phyloP scores from a whole-genome alignment of 768 basidiomycete species.

The Rossbeevera mucosa region DNA sequence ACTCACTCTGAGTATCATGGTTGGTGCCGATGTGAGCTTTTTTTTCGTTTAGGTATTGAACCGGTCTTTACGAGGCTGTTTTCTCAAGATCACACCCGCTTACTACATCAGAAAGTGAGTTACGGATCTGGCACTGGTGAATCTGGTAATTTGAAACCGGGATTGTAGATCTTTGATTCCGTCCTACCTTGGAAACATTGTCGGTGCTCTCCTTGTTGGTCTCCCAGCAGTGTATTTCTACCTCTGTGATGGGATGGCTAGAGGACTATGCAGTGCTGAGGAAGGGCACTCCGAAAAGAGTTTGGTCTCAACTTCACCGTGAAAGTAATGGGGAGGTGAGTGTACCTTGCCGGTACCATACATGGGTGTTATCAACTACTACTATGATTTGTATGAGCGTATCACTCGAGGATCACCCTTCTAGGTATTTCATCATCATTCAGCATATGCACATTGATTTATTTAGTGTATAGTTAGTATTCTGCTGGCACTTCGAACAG shows the following conservation, averaged over 20 bases:
- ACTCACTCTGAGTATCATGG: constrained; percentile 65
- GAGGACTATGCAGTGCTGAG: constrained; percentile 39
- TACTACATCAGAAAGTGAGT: constrained; percentile 65
- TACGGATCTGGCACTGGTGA: background rate
- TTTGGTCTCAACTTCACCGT: constrained; percentile 4
- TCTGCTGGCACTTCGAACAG: too few relatives aligned
- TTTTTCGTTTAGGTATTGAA: background rate
- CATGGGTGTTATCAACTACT: too few relatives aligned
- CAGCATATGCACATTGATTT: too few relatives aligned
- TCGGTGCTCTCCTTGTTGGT: constrained; percentile 61
- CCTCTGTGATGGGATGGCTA: constrained; percentile 45
- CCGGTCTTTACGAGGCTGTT: background rate
- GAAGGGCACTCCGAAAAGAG: constrained; percentile 22
- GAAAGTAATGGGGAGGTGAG: background rate
- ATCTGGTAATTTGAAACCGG: background rate
- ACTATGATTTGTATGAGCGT: too few relatives aligned
- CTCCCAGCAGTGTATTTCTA: constrained; percentile 64
- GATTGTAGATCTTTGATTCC: constrained; percentile 56
- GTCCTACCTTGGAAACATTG: constrained; percentile 59
- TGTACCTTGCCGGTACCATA: too few relatives aligned
- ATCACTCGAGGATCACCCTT: too few relatives aligned
- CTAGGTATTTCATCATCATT: too few relatives aligned
- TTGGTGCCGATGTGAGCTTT: constrained; percentile 54
- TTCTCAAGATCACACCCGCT: constrained; percentile 30
- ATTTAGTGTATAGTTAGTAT: too few relatives aligned